Evolutionary conservation across 352 stramenopile species (phyloP), one percentile per base, ranked within the genome.

Genomic region (Globisporangium nunn): DNA sequence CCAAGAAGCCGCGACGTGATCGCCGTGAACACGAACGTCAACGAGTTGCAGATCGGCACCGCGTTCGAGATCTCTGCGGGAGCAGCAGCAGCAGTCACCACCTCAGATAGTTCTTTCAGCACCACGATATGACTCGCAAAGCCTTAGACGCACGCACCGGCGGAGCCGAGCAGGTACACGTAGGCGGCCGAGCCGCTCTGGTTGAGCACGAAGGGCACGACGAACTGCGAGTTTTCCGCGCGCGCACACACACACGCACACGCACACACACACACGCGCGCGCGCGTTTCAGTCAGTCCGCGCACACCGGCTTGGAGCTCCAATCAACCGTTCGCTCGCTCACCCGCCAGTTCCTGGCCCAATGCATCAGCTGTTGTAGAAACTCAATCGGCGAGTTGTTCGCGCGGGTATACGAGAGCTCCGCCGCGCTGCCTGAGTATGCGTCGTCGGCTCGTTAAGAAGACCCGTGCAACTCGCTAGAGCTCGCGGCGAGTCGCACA

Each of bases 21-120:
- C 11, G 78, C 85, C n/a, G 85, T 94, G 67, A 92, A 94, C 44
- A 93, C 82, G 60, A 94, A 94, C 6, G 82, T 90, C 47, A 94
- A 66, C 50, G 85, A 92, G 64, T 94, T 94, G 80, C 81, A 94
- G 66, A 94, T 94, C 37, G 82, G 82, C n/a, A 92, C 82, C 29
- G 85, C 82, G 59, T 75, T 87, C 12, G 85, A 93, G 41, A 94
- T 88, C 43, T 94, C 85, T 92, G 54, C 49, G 11, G 10, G 11
- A 4, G 11, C 31, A 17, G 8, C 18, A 49, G 1, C 23, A 0
- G 53, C 8, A 37, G 33, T 3, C 18, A 28, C 8, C 17, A 1
- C 6, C n/a, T 14, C 4, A 23, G 14, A 10, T 10, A 46, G 23
- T 28, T 39, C 18, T 1, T 23, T 23, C 23, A 23, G 23, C 23